A percentile compares a stretch with the other conserved stretches of the same genome.
These are phyloP conservation scores for Metarhizium sp. DNA, from an alignment of 2,329 filamentous ascomycete species.

Conservation along the genomic window DNA sequence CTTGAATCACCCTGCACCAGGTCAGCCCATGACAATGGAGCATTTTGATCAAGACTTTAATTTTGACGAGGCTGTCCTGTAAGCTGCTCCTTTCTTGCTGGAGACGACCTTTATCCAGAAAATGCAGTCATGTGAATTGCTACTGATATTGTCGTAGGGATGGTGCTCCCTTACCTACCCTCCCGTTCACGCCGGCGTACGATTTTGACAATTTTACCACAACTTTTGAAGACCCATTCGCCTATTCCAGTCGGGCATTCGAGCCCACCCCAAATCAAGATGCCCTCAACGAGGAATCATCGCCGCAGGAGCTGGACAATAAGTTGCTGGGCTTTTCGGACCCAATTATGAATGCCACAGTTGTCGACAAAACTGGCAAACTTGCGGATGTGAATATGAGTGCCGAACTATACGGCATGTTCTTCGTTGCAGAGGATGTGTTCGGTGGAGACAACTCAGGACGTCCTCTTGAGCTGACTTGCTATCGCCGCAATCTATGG, in stretches of 20 bases:
- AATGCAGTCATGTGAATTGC: not conserved
- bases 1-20: conserved; percentile 28
- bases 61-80: conserved; percentile 51
- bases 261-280: conserved; percentile 34
- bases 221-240: conserved; percentile 58
- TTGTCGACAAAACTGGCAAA: conserved; percentile 58
- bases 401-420: conserved; percentile 79
- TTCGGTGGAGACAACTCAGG: conserved; percentile 51
- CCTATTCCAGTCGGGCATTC: conserved; percentile 42
- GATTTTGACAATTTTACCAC: conserved; percentile 51
- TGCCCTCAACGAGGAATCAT: conserved; percentile 35
- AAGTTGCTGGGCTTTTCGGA: conserved; percentile 68
- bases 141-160: conserved; percentile 17
- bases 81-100: conserved; percentile 19
- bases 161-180: conserved; percentile 21
- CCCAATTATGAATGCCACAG: conserved; percentile 47
- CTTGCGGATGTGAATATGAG: conserved; percentile 56
- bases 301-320: conserved; percentile 51
- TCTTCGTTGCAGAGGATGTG: conserved; percentile 76
- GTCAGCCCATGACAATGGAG: conserved; percentile 35
- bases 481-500: conserved; percentile 90
- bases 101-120: not conserved
- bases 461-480: conserved; percentile 73
- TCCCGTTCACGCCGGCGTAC: conserved; percentile 50
- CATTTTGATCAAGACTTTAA: conserved; percentile 41